Base-by-base conservation (phyloP, 805 yeast genomes). In the Saturnispora serradocipensis region DNA sequence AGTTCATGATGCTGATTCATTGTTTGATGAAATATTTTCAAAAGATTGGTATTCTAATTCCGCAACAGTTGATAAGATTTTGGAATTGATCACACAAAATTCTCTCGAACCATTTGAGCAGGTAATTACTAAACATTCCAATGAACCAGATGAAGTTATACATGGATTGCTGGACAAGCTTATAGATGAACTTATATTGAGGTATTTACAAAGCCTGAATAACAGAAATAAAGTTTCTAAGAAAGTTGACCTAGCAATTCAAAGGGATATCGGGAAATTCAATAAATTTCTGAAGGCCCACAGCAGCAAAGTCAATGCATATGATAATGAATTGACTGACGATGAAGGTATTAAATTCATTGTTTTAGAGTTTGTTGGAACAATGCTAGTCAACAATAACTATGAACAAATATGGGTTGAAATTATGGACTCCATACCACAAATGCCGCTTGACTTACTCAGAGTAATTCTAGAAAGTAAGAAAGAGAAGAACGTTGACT, bases 401-500 rank as follows among this genome's bases (percentile, higher is more conserved):
- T 49, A 49, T 43, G 47, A 49, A 36, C 43, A 49, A 35, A 43
- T 49, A 40, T 49, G 51, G 51, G 51, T 43, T 11, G 51, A 49
- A 18, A 49, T 49, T 16, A 39, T 43, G n/a, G 51, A 49, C 18
- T 42, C 51, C 5, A 49, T 49, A 10, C 47, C 51, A 18, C 43
- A 22, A 13, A 43, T 43, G 43, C 89, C 95, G 0, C 68, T 83
- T 7, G 83, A 78, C 48, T 77, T 88, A 60, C 73, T 90, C 43
- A 78, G 77, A 44, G 81, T 82, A 13, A 75, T 88, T 42, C 72
- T 89, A 49, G 56, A 76, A 71, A 59, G 70, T 75, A 59, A 77
- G 70, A 49, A 49, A 24, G 46, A 49, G 22, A 49, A 49, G 43
- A 18, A 36, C 18, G 27, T 49, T 22, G 47, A 49, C 16, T 16